Evolutionary conservation across 2,329 filamentous ascomycete species (phyloP).

Genomic region (Sclerotinia borealis): DNA sequence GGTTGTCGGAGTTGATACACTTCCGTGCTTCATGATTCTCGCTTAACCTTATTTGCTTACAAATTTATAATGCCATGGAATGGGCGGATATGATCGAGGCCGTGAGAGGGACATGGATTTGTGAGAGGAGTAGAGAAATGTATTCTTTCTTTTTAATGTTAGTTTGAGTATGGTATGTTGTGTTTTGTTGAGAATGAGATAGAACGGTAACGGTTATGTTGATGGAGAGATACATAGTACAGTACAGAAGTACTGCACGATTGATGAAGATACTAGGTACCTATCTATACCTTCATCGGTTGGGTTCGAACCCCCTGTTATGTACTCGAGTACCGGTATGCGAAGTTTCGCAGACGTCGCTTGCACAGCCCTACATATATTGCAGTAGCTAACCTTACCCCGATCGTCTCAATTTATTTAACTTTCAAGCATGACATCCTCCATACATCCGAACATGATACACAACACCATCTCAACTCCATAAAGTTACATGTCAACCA

Average conservation of each 20-base stretch:
- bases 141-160: not conserved
- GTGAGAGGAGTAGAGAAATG: not conserved
- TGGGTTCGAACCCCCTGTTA: not conserved
- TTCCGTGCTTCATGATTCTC: slow-evolving; percentile 23
- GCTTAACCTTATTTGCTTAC: slow-evolving; percentile 17
- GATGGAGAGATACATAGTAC: not conserved
- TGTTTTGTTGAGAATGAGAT: not conserved
- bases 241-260: not conserved
- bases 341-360: not conserved
- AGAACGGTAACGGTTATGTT: too few relatives aligned
- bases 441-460: slow-evolving; percentile 3
- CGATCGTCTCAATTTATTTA: not conserved
- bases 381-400: too few relatives aligned
- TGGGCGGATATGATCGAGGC: slow-evolving; percentile 11
- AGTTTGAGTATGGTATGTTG: not conserved
- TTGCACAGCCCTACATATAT: not conserved
- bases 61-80: slow-evolving; percentile 12
- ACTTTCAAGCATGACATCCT: not conserved
- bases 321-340: too few relatives aligned
- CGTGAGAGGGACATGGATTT: not conserved
- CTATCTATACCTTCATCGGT: not conserved
- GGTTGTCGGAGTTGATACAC: slow-evolving; percentile 21
- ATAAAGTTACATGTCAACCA: not conserved
- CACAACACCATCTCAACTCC: not conserved
- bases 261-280: not conserved